Evolutionary conservation across 2,329 filamentous ascomycete species (phyloP), one percentile per base, ranked within the genome.

Genomic region (Verticillium tricorpus): DNA sequence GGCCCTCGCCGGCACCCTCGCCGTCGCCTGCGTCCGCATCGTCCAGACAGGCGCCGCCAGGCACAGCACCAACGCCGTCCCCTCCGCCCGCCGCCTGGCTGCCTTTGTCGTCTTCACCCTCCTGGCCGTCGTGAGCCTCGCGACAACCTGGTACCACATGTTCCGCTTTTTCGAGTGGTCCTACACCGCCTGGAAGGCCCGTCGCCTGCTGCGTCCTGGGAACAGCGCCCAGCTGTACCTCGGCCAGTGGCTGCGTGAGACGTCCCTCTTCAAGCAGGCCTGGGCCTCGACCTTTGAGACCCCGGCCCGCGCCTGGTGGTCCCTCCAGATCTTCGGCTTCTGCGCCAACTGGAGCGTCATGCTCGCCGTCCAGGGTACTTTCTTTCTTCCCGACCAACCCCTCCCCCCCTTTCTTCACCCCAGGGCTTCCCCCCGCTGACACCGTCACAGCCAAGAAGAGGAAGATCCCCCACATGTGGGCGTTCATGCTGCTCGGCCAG

Each of bases 251-350:
- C 65, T 71, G 8, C 66, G 64, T 5, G 69, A 71, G 17, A 71
- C 70, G 17, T 62, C 62, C 25, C 65, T 70, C 3, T 71, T 72
- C 56, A 64, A 65, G 61, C 67, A 70, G 64, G 69, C 70, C 0
- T 71, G 69, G 70, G 68, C 63, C 5, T 67, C 69, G 12, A 67
- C 67, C 6, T 58, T 70, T 3, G 66, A 69, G 55, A 68, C 65
- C 15, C 62, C 62, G 0, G 60, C 66, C 6, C 62, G 69, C 19
- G 63, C 65, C 5, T 71, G 67, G 68, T 71, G 69, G 69, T 68
- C 68, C 15, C 58, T 67, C 57, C 69, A 71, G 58, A 70, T 72
- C 22, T 71, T 70, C 54, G 67, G 67, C 1, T 72, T 70, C 45
- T 68, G 67, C 34, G 68, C 67, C 15, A 61, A 63, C 22, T 71